These are phyloP conservation scores for Ustilago curta DNA, from an alignment of 1,284 basidiomycete species.

Conservation along the genomic window DNA sequence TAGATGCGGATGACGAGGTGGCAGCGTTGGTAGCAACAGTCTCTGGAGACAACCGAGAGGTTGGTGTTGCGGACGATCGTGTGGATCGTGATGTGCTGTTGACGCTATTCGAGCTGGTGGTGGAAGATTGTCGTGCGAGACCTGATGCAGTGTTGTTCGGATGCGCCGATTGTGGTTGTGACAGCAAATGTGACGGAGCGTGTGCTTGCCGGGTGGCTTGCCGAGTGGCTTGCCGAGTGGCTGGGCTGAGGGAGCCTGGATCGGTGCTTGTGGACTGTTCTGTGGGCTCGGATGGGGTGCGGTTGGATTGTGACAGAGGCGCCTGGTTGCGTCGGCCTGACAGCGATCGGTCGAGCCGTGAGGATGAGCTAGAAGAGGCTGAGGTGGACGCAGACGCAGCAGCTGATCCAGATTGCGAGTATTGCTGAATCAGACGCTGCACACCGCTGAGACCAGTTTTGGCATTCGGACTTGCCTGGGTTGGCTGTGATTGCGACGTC, in stretches of 20 bases:
- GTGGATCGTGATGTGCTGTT: conserved; percentile 3
- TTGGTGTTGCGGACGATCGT: conserved; percentile 7
- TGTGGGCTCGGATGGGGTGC: background rate
- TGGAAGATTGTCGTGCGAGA: conserved; percentile 6
- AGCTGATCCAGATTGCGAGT: conserved; percentile 23
- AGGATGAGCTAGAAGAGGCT: conserved; percentile 12
- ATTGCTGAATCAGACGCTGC: conserved; percentile 47
- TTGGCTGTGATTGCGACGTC: background rate
- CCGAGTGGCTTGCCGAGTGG: too few relatives aligned
- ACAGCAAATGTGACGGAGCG: background rate
- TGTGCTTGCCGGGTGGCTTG: background rate
- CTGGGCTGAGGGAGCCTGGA: conserved; percentile 2
- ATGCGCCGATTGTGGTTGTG: conserved; percentile 9
- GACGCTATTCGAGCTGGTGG: conserved; percentile 3
- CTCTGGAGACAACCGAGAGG: conserved; percentile 4
- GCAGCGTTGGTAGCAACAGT: conserved; percentile 2
- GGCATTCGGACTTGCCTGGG: background rate
- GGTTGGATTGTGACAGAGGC: conserved; percentile 5
- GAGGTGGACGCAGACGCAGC: conserved; percentile 1
- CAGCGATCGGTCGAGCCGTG: conserved; percentile 13
- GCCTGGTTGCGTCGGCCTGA: conserved; percentile 14
- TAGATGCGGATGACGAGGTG: conserved; percentile 11
- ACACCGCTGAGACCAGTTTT: conserved; percentile 26
- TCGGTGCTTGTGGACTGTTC: background rate
- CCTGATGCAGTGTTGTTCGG: conserved; percentile 1